Percentiles rank a stretch among this genome's conserved stretches.
These are phyloP conservation scores for Trypanosoma vivax DNA, from an alignment of 208 protist species.

Conservation along the genomic window DNA sequence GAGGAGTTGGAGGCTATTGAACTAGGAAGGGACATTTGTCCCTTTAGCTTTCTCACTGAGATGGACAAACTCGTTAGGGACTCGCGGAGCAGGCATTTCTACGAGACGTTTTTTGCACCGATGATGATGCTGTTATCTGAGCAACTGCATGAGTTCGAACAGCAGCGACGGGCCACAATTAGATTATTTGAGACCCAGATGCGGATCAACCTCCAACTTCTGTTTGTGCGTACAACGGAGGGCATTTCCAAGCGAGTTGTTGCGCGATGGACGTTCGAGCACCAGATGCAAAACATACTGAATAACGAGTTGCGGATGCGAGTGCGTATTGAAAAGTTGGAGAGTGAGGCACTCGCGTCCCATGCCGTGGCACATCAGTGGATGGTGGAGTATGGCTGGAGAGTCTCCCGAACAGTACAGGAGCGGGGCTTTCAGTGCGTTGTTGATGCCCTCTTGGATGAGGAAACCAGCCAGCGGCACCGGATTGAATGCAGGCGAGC, in stretches of 20 bases:
- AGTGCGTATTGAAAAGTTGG: neutral
- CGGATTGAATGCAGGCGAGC: neutral
- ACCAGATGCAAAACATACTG: slow-evolving; percentile 1
- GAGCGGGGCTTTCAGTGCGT: neutral
- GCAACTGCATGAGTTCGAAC: too few species aligned
- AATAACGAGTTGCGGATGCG: slow-evolving; percentile 1
- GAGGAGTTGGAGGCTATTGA: neutral
- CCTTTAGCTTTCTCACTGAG: neutral
- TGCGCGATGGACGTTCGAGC: slow-evolving; percentile 12
- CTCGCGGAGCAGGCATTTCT: neutral
- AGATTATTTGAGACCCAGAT: slow-evolving; percentile 11
- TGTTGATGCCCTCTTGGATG: neutral
- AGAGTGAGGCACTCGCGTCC: neutral
- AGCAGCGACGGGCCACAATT: slow-evolving; percentile 3
- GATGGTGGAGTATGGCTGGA: slow-evolving; percentile 2
- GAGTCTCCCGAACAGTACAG: neutral
- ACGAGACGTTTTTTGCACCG: neutral
- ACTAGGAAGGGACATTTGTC: neutral
- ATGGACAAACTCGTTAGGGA: neutral
- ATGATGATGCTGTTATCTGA: neutral
- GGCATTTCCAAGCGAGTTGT: neutral
- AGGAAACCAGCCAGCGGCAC: neutral
- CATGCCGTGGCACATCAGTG: slow-evolving; percentile 3
- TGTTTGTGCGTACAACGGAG: neutral
- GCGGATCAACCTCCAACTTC: neutral